Conservation (phyloP, 768 basidiomycete species). For the Leccinum broughii region DNA sequence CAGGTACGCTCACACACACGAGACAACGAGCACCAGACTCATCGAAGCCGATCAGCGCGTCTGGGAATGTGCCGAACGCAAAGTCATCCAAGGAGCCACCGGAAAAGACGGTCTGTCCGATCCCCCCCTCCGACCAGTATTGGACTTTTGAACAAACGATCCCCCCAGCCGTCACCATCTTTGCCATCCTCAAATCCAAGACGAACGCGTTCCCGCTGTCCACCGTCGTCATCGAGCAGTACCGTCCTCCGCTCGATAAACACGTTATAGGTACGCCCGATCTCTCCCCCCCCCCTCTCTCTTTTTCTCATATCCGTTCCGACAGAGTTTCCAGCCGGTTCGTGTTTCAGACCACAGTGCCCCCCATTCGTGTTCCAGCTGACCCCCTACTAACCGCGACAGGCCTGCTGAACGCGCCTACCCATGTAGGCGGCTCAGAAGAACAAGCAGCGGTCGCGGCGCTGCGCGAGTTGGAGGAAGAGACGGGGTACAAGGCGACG, state of each 20-base stretch:
- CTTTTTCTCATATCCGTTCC: not conserved
- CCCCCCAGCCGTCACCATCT: constrained; percentile 68
- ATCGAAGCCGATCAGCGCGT: constrained; percentile 46
- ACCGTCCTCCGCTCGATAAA: constrained; percentile 82
- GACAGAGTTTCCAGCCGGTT: constrained; percentile 60
- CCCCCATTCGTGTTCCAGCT: not conserved
- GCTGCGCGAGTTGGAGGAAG: constrained; percentile 87
- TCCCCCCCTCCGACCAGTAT: too few species aligned
- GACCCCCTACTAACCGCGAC: not conserved
- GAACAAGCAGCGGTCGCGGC: constrained; percentile 83
- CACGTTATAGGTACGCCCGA: constrained; percentile 63
- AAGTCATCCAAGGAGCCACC: constrained; percentile 73
- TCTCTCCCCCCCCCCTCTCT: too few species aligned
- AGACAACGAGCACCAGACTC: not conserved
- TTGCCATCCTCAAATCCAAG: constrained; percentile 78
- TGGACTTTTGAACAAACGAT: not conserved
- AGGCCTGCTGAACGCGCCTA: constrained; percentile 81
- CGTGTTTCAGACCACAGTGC: constrained; percentile 15
- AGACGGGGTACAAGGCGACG: constrained; percentile 82
- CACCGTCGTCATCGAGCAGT: constrained; percentile 89
- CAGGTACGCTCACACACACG: constrained; percentile 44
- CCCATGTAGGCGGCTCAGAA: not conserved
- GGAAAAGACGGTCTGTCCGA: constrained; percentile 72
- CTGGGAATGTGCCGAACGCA: constrained; percentile 92
- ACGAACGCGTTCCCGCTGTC: constrained; percentile 69